Evolutionary conservation across 345 rosid genomes (phyloP), one percentile per base, ranked within the genome.

Genomic region (Camelina hispida): DNA sequence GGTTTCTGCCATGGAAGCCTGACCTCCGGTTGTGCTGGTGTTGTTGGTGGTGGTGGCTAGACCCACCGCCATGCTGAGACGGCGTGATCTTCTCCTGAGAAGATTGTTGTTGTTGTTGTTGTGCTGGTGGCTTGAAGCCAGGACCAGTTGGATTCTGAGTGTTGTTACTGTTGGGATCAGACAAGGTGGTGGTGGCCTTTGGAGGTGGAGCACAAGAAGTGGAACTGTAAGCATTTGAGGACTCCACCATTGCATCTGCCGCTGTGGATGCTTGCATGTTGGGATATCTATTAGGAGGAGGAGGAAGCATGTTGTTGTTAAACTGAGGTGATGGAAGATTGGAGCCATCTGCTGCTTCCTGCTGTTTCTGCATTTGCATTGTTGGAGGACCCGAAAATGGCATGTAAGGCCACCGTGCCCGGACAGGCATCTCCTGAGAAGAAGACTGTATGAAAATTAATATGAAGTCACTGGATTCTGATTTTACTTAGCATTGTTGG

Each of bases 381-480:
- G 91, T 72, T 43, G 82, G 82, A 51, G 89, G 76, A 16, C 88
- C 79, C 0, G 89, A 68, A 71, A 85, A 62, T 38, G 97, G 86
- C 82, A 89, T 80, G 81, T 88, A 93, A 0, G 96, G 80, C 97
- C 99, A 92, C 44, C 84, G 90, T 81, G 91, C 88, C 81, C 88
- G 92, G 59, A 85, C 84, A 2, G 93, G 80, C 81, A 85, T 79
- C 77, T 92, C 96, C 51, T 91, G 82, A 60, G 96, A 68, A 59
- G 96, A 66, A 25, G 95, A 80, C 98, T 91, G 89, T 32, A 73
- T 51, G 25, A 10, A 43, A 64, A 61, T 9, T 50, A 65, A 40
- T 14, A 52, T 72, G 5, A 7, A 28, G 60, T 54, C 54, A 53
- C 35, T 34, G 34, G 66, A 69, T 71, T 73, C 30, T 71, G 71